These are phyloP conservation scores for Peronospora farinosa DNA, from an alignment of 352 stramenopile species.

Conservation along the genomic window DNA sequence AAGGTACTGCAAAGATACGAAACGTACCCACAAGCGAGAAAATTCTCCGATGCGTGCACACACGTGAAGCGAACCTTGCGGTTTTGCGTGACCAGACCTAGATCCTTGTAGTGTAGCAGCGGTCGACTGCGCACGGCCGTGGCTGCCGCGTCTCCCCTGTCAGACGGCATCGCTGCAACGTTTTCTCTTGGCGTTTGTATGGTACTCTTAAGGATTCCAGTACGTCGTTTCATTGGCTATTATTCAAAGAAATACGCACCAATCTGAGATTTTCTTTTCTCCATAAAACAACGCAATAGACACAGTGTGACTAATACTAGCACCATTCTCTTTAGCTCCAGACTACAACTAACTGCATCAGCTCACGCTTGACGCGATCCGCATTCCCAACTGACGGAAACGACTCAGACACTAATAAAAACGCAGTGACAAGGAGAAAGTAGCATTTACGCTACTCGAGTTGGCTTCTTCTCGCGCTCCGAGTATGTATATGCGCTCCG, in stretches of 20 bases:
- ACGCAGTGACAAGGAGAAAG: background rate
- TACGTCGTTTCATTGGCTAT: slow-evolving; percentile 2
- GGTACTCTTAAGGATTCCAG: background rate
- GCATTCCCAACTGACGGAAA: background rate
- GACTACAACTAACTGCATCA: background rate
- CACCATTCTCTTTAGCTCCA: background rate
- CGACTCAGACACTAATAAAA: background rate
- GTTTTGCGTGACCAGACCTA: slow-evolving; percentile 49
- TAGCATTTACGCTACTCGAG: slow-evolving; percentile 6
- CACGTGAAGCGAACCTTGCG: slow-evolving; percentile 71
- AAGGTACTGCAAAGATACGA: background rate
- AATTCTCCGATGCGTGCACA: slow-evolving; percentile 82
- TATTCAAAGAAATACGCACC: background rate
- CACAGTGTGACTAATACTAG: background rate
- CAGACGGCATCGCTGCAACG: slow-evolving; percentile 12
- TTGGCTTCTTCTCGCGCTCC: slow-evolving; percentile 5
- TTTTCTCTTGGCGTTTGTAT: too few relatives aligned
- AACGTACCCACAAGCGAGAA: slow-evolving; percentile 72
- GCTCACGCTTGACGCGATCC: background rate
- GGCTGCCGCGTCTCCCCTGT: slow-evolving; percentile 9
- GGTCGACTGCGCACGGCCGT: slow-evolving; percentile 35
- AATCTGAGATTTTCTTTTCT: background rate
- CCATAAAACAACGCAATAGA: background rate
- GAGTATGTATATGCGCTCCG: slow-evolving; percentile 66
- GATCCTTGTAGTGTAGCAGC: slow-evolving; percentile 69